Evolutionary conservation across 2,329 filamentous ascomycete species (phyloP).

Genomic region (Ophiostoma ulmi): DNA sequence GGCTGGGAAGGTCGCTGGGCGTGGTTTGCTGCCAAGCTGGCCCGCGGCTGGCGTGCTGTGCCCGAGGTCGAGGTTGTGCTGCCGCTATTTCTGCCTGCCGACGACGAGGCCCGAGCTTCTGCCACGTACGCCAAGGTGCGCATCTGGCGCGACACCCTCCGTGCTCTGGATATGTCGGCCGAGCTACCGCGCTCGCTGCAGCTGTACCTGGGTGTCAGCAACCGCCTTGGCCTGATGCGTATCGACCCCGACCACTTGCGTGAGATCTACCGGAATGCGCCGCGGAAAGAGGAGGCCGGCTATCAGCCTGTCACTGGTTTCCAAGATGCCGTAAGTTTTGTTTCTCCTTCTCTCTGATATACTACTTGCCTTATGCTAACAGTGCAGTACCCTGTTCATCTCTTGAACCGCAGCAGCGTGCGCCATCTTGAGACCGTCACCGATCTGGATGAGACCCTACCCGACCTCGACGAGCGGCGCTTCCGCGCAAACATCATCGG

Average conservation of each 20-base stretch:
- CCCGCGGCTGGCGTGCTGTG: slow-evolving; percentile 43
- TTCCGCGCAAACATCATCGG: slow-evolving; percentile 68
- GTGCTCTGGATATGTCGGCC: slow-evolving; percentile 51
- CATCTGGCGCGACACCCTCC: slow-evolving; percentile 58
- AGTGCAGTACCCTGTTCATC: slow-evolving; percentile 61
- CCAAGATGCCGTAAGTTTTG: slow-evolving; percentile 59
- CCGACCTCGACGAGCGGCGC: slow-evolving; percentile 54
- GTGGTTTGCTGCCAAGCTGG: slow-evolving; percentile 47
- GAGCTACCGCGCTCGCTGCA: slow-evolving; percentile 59
- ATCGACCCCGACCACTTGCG: slow-evolving; percentile 56
- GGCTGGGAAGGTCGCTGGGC: slow-evolving; percentile 47
- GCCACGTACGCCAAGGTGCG: slow-evolving; percentile 49
- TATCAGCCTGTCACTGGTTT: slow-evolving; percentile 64
- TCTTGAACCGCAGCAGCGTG: slow-evolving; percentile 61
- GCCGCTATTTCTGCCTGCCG: slow-evolving; percentile 43
- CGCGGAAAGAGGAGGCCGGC: slow-evolving; percentile 52
- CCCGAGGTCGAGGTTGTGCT: slow-evolving; percentile 62
- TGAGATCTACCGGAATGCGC: slow-evolving; percentile 57
- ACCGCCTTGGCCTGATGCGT: slow-evolving; percentile 63
- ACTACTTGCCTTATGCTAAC: background rate
- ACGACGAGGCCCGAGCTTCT: background rate
- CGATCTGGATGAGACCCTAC: slow-evolving; percentile 44
- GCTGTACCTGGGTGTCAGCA: slow-evolving; percentile 61
- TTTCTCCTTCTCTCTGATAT: background rate
- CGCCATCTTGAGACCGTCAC: slow-evolving; percentile 55